A percentile compares a stretch with the other conserved stretches of the same genome.
phyloP scores from a whole-genome alignment of 2,329 filamentous ascomycete species.

The Nigrospora oryzae region DNA sequence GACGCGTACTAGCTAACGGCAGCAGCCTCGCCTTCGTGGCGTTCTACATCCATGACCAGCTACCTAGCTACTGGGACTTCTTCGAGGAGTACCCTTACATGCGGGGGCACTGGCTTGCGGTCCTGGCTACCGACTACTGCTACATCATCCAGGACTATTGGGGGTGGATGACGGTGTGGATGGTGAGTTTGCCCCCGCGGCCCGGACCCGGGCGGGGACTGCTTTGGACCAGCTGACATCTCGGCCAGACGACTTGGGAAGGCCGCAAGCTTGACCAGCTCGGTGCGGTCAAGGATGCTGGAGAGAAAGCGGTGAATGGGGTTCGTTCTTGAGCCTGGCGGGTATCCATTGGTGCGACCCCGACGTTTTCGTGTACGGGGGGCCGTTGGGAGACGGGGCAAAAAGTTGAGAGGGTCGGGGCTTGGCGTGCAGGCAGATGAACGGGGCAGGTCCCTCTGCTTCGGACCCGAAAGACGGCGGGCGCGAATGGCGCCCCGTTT shows the following conservation, averaged over 20 bases:
- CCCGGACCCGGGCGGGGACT: too few relatives aligned
- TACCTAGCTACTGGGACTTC: slow-evolving; percentile 35
- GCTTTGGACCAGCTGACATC: too few relatives aligned
- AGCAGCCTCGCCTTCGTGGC: slow-evolving; percentile 33
- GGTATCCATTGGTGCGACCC: too few relatives aligned
- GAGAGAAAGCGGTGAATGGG: neutral
- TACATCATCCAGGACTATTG: slow-evolving; percentile 5
- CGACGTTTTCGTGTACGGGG: too few relatives aligned
- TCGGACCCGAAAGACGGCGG: too few relatives aligned
- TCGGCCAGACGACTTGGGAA: neutral
- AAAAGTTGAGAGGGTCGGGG: too few relatives aligned
- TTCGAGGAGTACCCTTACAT: slow-evolving; percentile 27
- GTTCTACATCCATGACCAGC: slow-evolving; percentile 34
- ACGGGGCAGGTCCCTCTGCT: too few relatives aligned
- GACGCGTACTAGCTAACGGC: neutral
- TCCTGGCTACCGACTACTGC: slow-evolving; percentile 3
- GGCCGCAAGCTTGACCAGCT: neutral
- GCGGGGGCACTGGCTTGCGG: slow-evolving; percentile 1
- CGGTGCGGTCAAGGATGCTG: neutral
- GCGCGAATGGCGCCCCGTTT: too few relatives aligned
- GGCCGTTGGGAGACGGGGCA: too few relatives aligned
- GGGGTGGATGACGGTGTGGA: slow-evolving; percentile 27
- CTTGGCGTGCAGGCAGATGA: too few relatives aligned
- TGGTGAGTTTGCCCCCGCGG: slow-evolving; percentile 20
- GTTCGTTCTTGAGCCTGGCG: too few relatives aligned